Evolutionary conservation across 305 asterid species (phyloP).

Genomic region (Rubia balearica): DNA sequence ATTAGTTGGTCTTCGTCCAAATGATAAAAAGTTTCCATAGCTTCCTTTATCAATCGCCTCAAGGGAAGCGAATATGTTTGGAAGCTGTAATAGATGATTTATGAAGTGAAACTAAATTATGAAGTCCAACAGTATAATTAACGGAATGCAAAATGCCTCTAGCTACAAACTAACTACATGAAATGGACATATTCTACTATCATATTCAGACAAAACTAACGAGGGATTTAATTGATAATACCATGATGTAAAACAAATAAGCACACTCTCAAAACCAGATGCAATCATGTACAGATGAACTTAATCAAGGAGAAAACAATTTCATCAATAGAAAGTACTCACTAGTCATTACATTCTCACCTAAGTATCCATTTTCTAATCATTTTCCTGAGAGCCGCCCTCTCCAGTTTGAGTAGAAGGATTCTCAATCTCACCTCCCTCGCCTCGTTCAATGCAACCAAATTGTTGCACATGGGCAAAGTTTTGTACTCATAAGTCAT

Average conservation of each 20-base stretch:
- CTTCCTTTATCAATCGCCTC: background rate
- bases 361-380: conserved; percentile 51
- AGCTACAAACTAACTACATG: too few relatives aligned
- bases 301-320: background rate
- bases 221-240: too few relatives aligned
- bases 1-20: background rate
- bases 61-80: background rate
- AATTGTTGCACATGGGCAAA: conserved; percentile 21
- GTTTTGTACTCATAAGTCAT: too few relatives aligned
- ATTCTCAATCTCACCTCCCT: conserved; percentile 39
- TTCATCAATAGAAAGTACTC: background rate
- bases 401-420: conserved; percentile 55
- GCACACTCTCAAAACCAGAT: background rate
- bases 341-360: conserved; percentile 25
- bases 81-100: background rate
- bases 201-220: too few relatives aligned
- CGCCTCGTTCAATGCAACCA: conserved; percentile 34
- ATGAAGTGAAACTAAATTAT: too few relatives aligned
- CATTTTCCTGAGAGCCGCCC: conserved; percentile 36
- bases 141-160: too few relatives aligned
- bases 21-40: background rate
- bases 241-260: too few relatives aligned
- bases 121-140: too few relatives aligned
- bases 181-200: too few relatives aligned
- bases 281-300: background rate